A percentile compares a stretch with the other conserved stretches of the same genome.
Evolutionary conservation across 805 yeast genomes (phyloP).

Genomic region (Lipomyces starkeyi): DNA sequence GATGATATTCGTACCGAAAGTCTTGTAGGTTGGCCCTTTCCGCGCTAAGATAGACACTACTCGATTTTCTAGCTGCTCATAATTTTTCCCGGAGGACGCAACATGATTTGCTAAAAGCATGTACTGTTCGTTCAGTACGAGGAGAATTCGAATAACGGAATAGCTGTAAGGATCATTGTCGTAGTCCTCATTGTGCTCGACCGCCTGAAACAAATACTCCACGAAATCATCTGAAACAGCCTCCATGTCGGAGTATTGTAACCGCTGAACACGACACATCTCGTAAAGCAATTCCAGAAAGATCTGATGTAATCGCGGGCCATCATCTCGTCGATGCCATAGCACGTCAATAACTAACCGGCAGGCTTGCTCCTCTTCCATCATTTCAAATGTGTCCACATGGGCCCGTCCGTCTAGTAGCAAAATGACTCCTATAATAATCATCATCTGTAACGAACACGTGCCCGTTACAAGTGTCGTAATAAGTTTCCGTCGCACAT

Average conservation of each 20-base stretch:
- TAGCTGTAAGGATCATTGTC: constrained; percentile 63
- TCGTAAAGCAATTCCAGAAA: constrained; percentile 62
- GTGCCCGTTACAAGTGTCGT: constrained; percentile 43
- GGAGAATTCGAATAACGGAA: constrained; percentile 69
- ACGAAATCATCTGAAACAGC: constrained; percentile 55
- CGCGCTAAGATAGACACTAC: constrained; percentile 62
- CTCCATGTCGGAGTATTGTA: constrained; percentile 52
- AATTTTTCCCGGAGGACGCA: neutral
- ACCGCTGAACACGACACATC: constrained; percentile 57
- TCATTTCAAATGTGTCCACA: constrained; percentile 51
- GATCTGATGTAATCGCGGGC: constrained; percentile 49
- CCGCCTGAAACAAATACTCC: constrained; percentile 54
- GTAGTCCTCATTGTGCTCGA: constrained; percentile 48
- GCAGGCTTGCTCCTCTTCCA: constrained; percentile 62
- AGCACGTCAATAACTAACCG: constrained; percentile 53
- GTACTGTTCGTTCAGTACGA: constrained; percentile 86
- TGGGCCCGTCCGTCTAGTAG: constrained; percentile 55
- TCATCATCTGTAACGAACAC: constrained; percentile 44
- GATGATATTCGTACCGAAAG: constrained; percentile 71
- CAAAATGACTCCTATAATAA: constrained; percentile 53
- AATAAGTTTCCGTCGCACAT: constrained; percentile 49
- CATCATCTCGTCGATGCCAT: constrained; percentile 40
- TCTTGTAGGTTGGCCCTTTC: constrained; percentile 53
- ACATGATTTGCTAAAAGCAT: constrained; percentile 57
- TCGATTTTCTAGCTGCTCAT: constrained; percentile 47